These are phyloP conservation scores for Prunus fruticosa DNA, from an alignment of 306 rosid species.

Conservation along the genomic window DNA sequence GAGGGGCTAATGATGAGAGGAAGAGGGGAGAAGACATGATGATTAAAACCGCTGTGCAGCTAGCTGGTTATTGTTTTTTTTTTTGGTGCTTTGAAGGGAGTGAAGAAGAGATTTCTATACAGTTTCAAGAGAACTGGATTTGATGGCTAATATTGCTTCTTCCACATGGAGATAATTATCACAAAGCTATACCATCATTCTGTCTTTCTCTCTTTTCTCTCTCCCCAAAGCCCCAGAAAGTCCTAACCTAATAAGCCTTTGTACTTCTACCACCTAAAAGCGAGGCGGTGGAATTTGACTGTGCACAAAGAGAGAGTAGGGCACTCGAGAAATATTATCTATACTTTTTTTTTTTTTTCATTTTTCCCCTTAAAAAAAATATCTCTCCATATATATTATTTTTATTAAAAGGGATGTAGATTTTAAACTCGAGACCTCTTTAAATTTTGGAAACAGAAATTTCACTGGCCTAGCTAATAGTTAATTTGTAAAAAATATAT, in stretches of 20 bases:
- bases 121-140: not conserved
- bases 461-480: no score
- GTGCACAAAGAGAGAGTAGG: not conserved
- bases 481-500: no score
- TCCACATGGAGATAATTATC: conserved; percentile 12
- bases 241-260: conserved; percentile 1
- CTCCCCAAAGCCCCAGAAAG: conserved; percentile 19
- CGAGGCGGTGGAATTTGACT: conserved; percentile 33
- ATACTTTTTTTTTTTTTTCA: no score
- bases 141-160: not conserved
- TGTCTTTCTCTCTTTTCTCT: conserved; percentile 17
- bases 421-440: no score
- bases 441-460: no score
- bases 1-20: conserved; percentile 64
- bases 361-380: no score
- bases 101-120: conserved; percentile 24
- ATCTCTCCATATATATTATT: no score
- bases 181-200: conserved; percentile 30
- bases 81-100: conserved; percentile 34
- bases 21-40: conserved; percentile 60
- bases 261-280: conserved; percentile 1
- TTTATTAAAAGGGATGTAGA: no score
- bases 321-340: not conserved
- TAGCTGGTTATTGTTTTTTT: conserved; percentile 13
- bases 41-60: conserved; percentile 33